These are phyloP conservation scores for Hypoxylon cercidicola DNA, from an alignment of 495 filamentous ascomycete genomes.

Conservation along the genomic window DNA sequence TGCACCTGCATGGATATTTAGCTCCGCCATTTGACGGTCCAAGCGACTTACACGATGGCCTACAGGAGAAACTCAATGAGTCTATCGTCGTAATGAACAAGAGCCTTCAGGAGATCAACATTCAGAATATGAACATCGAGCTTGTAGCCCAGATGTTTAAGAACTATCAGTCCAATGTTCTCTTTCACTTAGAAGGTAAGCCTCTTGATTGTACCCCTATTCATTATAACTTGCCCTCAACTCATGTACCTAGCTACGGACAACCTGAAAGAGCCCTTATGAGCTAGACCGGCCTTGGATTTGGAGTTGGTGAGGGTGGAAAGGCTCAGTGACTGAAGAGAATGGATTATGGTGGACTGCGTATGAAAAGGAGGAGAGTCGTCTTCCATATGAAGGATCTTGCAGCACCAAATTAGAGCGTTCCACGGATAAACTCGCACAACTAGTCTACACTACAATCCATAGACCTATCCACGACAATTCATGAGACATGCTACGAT, in stretches of 20 bases:
- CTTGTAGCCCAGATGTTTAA: constrained; percentile 99
- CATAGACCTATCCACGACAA: neutral
- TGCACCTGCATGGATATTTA: neutral
- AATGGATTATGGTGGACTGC: neutral
- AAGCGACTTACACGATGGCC: constrained; percentile 6
- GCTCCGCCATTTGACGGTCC: constrained; percentile 7
- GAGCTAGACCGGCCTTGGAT: constrained; percentile 28
- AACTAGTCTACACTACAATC: no score
- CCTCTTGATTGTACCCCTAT: neutral
- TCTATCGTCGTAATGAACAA: constrained; percentile 92
- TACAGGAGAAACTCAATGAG: constrained; percentile 96
- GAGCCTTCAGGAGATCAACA: constrained; percentile 95
- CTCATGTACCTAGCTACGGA: constrained; percentile 72
- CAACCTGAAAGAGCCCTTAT: constrained; percentile 81
- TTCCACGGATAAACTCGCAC: no score
- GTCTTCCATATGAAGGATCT: no score
- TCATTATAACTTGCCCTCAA: constrained; percentile 8
- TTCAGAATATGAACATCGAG: constrained; percentile 98
- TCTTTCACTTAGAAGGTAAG: constrained; percentile 96
- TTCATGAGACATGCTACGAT: no score
- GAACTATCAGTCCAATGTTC: constrained; percentile 97
- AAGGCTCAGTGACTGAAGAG: neutral
- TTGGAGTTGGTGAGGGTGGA: neutral
- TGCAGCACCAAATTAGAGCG: no score
- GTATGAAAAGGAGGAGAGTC: no score